Base-by-base conservation (phyloP, 108 stramenopile species). In the Nitzschia palea region DNA sequence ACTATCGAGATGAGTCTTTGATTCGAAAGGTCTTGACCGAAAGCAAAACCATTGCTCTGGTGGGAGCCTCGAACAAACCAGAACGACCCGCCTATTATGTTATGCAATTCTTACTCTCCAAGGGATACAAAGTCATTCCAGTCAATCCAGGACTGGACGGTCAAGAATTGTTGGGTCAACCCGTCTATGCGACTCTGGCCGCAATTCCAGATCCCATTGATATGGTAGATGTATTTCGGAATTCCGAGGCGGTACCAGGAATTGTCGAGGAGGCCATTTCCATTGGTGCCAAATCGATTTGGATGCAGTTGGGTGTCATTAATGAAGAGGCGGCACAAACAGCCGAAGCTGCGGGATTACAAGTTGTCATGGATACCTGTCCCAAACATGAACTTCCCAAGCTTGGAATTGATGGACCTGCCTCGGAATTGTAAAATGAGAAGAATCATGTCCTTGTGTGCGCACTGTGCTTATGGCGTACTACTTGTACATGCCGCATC, bases 141-240 rank as follows among this genome's bases (percentile, higher is more conserved):
- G 79, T 94, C 53, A 94, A 94, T 70, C 92, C 92, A 31, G 89
- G 75, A 22, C 30, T 87, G 44, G 92, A 84, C 22, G 89, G 88
- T 23, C 71, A 77, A 31, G 70, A 62, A 9, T 53, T 94, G 2
- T 80, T 80, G 31, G 89, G 84, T 12, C 75, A 87, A 65, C 81
- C 62, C 20, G 92, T 94, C 0, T 88, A 80, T 68, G 74, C 62
- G 0, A 81, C 62, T 73, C 69, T 94, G 23, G 44, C 73, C 53
- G 69, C 78, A 37, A 85, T 88, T 28, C 61, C 80, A 3, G 64
- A 65, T 29, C 75, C 77, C n/a, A 61, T 94, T 18, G 92, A 94
- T 56, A 90, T 94, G 89, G 92, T 91, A 36, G 89, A 94, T 63
- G 68, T 94, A 8, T 94, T 94, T 67, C 82, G 88, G 1, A 78